A percentile compares a stretch with the other conserved stretches of the same genome.
These are phyloP conservation scores for Penicillium fuscoglaucum DNA, from an alignment of 2,329 filamentous ascomycete genomes.

Conservation along the genomic window DNA sequence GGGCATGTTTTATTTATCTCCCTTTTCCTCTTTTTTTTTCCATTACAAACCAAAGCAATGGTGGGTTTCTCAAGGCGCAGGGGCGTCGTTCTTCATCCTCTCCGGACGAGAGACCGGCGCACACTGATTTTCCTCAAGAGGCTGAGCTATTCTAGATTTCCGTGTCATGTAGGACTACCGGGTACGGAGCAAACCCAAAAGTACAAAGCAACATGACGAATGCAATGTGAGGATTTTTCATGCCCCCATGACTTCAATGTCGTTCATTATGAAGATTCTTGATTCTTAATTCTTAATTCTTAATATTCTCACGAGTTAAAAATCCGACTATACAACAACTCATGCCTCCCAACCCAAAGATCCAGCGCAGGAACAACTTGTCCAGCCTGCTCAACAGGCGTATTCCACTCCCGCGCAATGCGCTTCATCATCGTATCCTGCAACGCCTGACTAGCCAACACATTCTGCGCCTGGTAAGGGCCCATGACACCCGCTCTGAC, in stretches of 20 bases:
- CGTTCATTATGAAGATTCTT: not conserved
- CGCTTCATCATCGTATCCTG: slow-evolving; percentile 53
- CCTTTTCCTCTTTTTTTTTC: slow-evolving; percentile 15
- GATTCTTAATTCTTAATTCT: too few relatives aligned
- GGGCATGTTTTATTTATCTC: slow-evolving; percentile 20
- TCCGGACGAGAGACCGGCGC: slow-evolving; percentile 22
- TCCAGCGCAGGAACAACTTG: slow-evolving; percentile 63
- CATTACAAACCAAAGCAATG: slow-evolving; percentile 3
- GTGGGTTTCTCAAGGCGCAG: slow-evolving; percentile 13
- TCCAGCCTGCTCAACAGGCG: slow-evolving; percentile 55
- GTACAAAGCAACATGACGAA: slow-evolving; percentile 23
- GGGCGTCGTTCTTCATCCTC: slow-evolving; percentile 14
- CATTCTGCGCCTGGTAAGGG: slow-evolving; percentile 62
- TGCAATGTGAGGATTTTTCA: slow-evolving; percentile 17
- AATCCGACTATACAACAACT: slow-evolving; percentile 65
- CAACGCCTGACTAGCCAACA: slow-evolving; percentile 56
- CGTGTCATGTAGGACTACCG: slow-evolving; percentile 38
- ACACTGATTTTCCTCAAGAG: slow-evolving; percentile 14
- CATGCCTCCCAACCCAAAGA: slow-evolving; percentile 65
- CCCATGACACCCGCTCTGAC: slow-evolving; percentile 65
- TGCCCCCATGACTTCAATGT: not conserved
- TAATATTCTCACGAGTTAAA: slow-evolving; percentile 58
- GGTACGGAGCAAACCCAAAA: slow-evolving; percentile 21
- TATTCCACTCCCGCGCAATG: slow-evolving; percentile 52
- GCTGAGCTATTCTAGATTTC: slow-evolving; percentile 19